Base-by-base conservation (phyloP, 2,329 filamentous ascomycete genomes). In the Colletotrichum tropicale region DNA sequence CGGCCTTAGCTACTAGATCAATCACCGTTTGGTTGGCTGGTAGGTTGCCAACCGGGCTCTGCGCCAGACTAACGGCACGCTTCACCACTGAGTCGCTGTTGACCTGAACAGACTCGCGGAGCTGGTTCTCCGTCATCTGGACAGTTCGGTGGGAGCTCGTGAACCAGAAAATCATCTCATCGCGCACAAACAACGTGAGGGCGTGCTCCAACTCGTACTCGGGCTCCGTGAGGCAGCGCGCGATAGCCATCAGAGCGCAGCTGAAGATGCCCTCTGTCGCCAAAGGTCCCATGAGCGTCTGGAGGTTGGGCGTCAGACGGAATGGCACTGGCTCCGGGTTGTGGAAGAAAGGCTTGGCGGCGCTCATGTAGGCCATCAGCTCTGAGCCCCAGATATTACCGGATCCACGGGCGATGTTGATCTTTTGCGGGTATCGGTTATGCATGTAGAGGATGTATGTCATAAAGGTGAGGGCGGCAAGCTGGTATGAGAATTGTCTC, bases 391-490 rank as follows among this genome's bases (percentile, higher is more conserved):
- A 99, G 79, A 99, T 94, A 81, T 98, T 97, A 78, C 98, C 98
- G 8, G 94, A 96, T 34, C 91, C 91, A 28, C 96, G 93, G 13
- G 95, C 94, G 81, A 99, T 98, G 85, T 94, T 94, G 84, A 98
- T 94, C 89, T 99, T 99, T 85, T 96, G 95, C 8, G 97, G 98
- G 84, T 97, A 98, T 34, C 97, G 94, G 83, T 95, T 95, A 83
- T 96, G 95, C 93, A 99, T 98, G 87, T 96, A 96, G 87, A 99
- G 94, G 75, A 98, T 94, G 83, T 98, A 99, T 6, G 97, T 98
- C 94, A 99, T 98, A 87, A 99, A 99, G 1, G 97, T 98, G 78
- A 98, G 90, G 3, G 96, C 93, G 24, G 97, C 96, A 77, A 98
- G 93, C 86, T 99, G 97, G 88, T 98, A 98, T 26, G 95, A 94